Percentiles rank a stretch among this genome's conserved stretches.
phyloP scores from a whole-genome alignment of 2,329 filamentous ascomycete species.

The Penicillium paneum region DNA sequence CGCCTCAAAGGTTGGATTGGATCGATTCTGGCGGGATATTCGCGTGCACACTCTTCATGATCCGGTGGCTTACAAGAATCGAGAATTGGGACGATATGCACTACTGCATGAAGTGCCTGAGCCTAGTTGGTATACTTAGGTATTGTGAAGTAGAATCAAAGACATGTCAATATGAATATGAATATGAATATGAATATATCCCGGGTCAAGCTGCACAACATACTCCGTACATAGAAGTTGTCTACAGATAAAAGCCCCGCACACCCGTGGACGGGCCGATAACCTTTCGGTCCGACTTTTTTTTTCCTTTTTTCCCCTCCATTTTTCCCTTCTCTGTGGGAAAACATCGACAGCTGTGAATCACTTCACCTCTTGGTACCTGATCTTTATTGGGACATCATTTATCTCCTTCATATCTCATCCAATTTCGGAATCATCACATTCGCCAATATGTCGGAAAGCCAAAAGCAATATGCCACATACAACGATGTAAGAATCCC shows the following conservation, averaged over 20 bases:
- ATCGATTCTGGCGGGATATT: slow-evolving; percentile 66
- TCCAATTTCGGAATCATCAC: background rate
- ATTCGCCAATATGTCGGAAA: slow-evolving; percentile 58
- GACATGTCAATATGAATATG: background rate
- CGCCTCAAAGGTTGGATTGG: slow-evolving; percentile 57
- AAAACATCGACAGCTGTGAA: background rate
- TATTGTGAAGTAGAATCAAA: background rate
- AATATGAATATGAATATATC: background rate
- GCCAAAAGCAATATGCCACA: slow-evolving; percentile 79
- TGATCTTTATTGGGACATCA: background rate
- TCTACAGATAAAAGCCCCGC: background rate
- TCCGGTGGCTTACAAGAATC: slow-evolving; percentile 65
- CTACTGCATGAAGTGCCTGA: slow-evolving; percentile 57
- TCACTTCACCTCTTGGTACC: background rate
- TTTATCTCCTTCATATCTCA: background rate
- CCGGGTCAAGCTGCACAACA: background rate
- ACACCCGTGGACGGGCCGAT: slow-evolving; percentile 6
- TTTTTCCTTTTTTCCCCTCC: background rate
- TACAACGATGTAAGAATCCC: slow-evolving; percentile 74
- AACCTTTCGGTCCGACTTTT: slow-evolving; percentile 11
- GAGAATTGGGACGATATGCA: slow-evolving; percentile 58
- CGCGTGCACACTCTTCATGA: slow-evolving; percentile 65
- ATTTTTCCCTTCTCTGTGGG: background rate
- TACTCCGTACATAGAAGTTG: too few relatives aligned
- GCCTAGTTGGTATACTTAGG: slow-evolving; percentile 60